Evolutionary conservation across 2,329 filamentous ascomycete species (phyloP), one percentile per base, ranked within the genome.

Genomic region (Volutella citrinella): DNA sequence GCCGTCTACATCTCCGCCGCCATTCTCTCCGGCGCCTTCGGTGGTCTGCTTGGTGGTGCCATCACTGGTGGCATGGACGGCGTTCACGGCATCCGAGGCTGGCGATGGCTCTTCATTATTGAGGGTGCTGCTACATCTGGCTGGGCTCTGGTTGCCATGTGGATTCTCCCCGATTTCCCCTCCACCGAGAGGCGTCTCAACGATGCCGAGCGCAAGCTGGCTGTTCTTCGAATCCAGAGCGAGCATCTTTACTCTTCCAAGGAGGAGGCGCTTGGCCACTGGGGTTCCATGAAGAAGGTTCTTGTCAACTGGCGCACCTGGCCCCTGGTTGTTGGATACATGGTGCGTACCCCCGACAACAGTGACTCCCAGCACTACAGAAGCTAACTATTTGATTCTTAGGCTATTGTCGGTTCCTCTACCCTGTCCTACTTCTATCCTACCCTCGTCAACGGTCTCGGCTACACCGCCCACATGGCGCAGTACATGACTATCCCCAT

Each of bases 1-100:
- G 81, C 81, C 6, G 76, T 84, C 17, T 86, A 85, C 66, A 87
- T 87, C 61, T 83, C 80, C 1, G 80, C 82, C 0, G 82, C 83
- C 2, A 81, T 83, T 0, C 63, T 86, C 0, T 79, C 81, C 1
- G 82, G 83, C 1, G 82, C 76, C 0, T 82, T 82, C 40, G 78
- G 78, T 48, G 78, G 78, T 10, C 64, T 82, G 5, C 65, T 82
- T 10, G 78, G 78, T 1, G 76, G 75, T 3, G 75, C 72, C 2
- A 82, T 82, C 39, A 69, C 67, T 2, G 60, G 72, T 13, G 51
- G 52, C 3, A 78, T 82, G 68, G 60, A 73, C 30, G 74, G 75
- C 3, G 56, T 74, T 4, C 72, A 72, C 10, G 69, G 69, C 1
- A 50, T 61, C 18, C 51, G 56, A 5, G 69, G 69, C 6, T 75